These are phyloP conservation scores for Solanum gracilifrons DNA, from an alignment of 257 asterid genomes.

Conservation along the genomic window DNA sequence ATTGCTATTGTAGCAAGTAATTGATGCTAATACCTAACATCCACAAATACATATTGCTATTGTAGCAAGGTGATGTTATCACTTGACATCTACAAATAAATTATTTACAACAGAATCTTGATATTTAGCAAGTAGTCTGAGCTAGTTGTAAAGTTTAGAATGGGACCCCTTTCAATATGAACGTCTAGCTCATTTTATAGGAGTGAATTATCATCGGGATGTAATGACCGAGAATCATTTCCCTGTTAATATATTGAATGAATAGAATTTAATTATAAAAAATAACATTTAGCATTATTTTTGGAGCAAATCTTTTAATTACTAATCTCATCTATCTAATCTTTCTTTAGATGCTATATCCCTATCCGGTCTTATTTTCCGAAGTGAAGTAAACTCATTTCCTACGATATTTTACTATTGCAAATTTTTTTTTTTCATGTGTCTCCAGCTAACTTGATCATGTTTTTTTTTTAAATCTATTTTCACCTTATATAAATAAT, in stretches of 20 bases:
- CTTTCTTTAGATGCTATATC: neutral
- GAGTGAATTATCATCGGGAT: neutral
- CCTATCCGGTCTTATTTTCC: neutral
- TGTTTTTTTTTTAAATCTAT: no score
- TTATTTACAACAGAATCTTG: no score
- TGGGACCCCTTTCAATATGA: neutral
- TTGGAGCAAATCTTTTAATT: neutral
- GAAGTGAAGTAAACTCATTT: neutral
- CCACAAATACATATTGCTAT: no score
- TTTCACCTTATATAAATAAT: no score
- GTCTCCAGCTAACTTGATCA: no score
- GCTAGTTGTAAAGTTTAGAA: neutral
- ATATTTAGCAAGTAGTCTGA: neutral
- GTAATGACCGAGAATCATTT: neutral
- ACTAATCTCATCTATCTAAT: neutral
- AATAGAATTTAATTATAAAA: no score
- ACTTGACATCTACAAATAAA: no score
- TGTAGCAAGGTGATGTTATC: no score
- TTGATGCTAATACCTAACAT: no score
- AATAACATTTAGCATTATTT: no score
- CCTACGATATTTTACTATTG: neutral
- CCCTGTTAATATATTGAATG: neutral
- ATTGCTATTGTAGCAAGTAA: no score
- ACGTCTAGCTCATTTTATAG: neutral
- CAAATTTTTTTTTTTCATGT: no score